Evolutionary conservation across 1,284 basidiomycete species (phyloP), one percentile per base, ranked within the genome.

Genomic region (Puccinia horiana): DNA sequence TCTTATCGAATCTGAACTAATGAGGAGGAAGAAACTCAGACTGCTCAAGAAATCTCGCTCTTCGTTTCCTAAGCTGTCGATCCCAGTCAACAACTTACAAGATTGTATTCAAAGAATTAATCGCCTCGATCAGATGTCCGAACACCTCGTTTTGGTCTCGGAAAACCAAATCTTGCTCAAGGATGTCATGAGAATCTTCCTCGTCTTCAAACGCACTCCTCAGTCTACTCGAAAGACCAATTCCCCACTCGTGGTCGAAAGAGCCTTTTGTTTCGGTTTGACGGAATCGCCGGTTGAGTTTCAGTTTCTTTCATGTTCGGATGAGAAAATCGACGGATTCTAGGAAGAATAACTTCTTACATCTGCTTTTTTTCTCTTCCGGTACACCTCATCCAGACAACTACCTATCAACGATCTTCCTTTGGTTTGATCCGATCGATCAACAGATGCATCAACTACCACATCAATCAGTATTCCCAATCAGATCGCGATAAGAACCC

Each of bases 21-120:
- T 65, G 35, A 65, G n/a, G 26, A 1, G 61, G 61, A 65, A 65
- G 35, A 65, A 65, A 65, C 20, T 37, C 16, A 40, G 11, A 65
- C 61, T 40, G 2, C 61, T 65, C 12, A 40, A 65, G 61, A 16
- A 40, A 52, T 14, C 8, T 6, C 61, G 35, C 35, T 37, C 29
- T 23, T 65, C 61, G 4, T 65, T 65, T 35, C 61, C 61, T 37
- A 20, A 65, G n/a, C 2, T 40, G 4, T 65, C 35, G 18, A 18
- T 40, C 61, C 61, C 61, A 23, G 61, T 65, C 35, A 65, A 20
- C 35, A 14, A 40, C 61, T 40, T 65, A n/a, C 29, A 40, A 12
- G 61, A 65, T 40, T 65, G 61, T n/a, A 40, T 65, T 18, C 61
- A 65, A 40, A 37, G 61, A 20, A 65, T 65, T 18, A 40, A 65